phyloP scores from a whole-genome alignment of 768 basidiomycete species.

The Paxillus ammoniavirescens region DNA sequence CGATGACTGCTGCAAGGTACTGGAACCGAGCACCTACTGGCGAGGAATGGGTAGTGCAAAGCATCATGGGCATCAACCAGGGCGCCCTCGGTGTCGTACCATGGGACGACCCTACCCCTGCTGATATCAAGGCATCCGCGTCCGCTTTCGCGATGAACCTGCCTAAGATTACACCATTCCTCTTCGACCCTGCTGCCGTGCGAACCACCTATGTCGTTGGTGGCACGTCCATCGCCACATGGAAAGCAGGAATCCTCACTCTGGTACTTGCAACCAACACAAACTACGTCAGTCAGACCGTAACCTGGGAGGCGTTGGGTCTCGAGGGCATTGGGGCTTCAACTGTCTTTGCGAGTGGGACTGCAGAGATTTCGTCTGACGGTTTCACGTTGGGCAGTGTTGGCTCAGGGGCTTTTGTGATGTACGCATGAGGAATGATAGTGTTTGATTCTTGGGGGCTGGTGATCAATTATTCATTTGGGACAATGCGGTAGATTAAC shows the following conservation, averaged over 20 bases:
- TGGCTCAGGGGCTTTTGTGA: conserved; percentile 21
- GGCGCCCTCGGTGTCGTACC: conserved; percentile 54
- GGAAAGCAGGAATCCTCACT: conserved; percentile 41
- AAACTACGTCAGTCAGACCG: conserved; percentile 36
- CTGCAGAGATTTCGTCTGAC: not conserved
- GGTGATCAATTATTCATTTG: not conserved
- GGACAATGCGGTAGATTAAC: not conserved
- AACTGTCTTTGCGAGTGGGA: conserved; percentile 16
- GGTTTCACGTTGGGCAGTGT: conserved; percentile 26
- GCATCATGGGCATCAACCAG: conserved; percentile 67
- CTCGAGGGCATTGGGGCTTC: conserved; percentile 7
- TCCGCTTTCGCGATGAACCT: conserved; percentile 48
- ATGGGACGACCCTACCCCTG: conserved; percentile 52
- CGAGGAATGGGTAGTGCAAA: conserved; percentile 65
- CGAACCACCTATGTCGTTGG: conserved; percentile 39
- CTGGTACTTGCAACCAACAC: conserved; percentile 54
- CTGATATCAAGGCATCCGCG: conserved; percentile 52
- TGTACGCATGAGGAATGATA: not conserved
- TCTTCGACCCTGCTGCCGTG: conserved; percentile 41
- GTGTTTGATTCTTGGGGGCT: not conserved
- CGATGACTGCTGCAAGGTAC: conserved; percentile 41
- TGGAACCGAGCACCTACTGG: conserved; percentile 69
- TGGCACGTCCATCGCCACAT: conserved; percentile 50
- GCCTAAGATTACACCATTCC: conserved; percentile 44
- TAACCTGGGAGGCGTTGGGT: conserved; percentile 33